phyloP scores from a whole-genome alignment of 345 rosid genomes.

The Citrus australasica region DNA sequence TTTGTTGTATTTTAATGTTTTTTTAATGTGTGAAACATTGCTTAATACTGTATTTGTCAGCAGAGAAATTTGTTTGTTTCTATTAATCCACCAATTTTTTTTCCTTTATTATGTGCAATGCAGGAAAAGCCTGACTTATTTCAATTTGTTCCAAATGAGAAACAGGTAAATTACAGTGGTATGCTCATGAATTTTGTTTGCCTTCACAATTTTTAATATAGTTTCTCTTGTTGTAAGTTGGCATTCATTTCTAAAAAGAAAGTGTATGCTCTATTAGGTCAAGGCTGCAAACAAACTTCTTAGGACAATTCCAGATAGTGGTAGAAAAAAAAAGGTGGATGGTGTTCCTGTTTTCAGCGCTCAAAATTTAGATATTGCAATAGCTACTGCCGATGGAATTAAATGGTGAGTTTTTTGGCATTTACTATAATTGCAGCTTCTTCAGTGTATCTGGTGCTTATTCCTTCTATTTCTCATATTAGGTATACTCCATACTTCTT shows the following conservation, averaged over 20 bases:
- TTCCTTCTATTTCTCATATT: slow-evolving; percentile 16
- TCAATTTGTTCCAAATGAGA: slow-evolving; percentile 95
- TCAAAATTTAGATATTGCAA: slow-evolving; percentile 91
- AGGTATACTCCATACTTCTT: slow-evolving; percentile 99
- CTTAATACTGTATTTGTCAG: neutral
- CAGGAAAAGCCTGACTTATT: slow-evolving; percentile 92
- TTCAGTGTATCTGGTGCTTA: slow-evolving; percentile 13
- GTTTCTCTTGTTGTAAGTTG: neutral
- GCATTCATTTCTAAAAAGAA: neutral
- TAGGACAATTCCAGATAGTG: slow-evolving; percentile 50
- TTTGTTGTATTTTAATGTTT: neutral
- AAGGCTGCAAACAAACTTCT: slow-evolving; percentile 91
- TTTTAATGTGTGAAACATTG: neutral
- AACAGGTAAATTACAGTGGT: slow-evolving; percentile 49
- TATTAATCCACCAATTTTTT: neutral
- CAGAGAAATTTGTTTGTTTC: neutral
- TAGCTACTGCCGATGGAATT: slow-evolving; percentile 87
- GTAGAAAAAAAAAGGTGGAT: slow-evolving; percentile 55
- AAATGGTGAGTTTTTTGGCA: slow-evolving; percentile 55
- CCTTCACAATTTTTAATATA: neutral
- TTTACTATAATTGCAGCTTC: neutral
- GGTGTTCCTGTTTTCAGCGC: slow-evolving; percentile 96
- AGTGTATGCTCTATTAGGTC: slow-evolving; percentile 42
- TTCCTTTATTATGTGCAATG: slow-evolving; percentile 6
- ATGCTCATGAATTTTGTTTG: slow-evolving; percentile 2